Evolutionary conservation across 1,139 yeast genomes (phyloP).

Genomic region (Meyerozyma athensensis): DNA sequence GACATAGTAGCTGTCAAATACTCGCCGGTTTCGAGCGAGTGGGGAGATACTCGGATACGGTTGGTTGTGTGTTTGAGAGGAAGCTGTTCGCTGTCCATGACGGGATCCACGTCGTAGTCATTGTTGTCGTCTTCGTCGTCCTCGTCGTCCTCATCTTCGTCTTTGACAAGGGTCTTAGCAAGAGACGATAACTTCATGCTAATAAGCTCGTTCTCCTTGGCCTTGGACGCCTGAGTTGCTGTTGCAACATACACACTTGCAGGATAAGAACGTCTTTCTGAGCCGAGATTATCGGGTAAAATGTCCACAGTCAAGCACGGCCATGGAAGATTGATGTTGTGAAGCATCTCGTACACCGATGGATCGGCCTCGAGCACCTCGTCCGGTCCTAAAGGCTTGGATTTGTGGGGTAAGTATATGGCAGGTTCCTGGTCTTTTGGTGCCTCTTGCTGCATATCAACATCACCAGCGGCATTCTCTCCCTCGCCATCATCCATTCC

Average conservation of each 20-base stretch:
- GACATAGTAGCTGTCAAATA: slow-evolving; percentile 84
- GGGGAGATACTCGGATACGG: slow-evolving; percentile 82
- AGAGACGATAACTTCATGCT: slow-evolving; percentile 80
- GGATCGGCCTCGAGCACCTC: slow-evolving; percentile 97
- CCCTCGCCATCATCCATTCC: slow-evolving; percentile 38
- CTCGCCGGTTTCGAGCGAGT: slow-evolving; percentile 71
- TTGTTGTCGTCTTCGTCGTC: slow-evolving; percentile 66
- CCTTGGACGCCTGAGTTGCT: slow-evolving; percentile 88
- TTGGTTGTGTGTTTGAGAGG: slow-evolving; percentile 83
- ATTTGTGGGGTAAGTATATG: slow-evolving; percentile 79
- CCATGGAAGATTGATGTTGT: slow-evolving; percentile 92
- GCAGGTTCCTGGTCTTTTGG: slow-evolving; percentile 28
- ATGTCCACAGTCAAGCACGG: slow-evolving; percentile 91
- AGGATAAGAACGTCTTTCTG: slow-evolving; percentile 86
- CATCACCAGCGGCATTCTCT: slow-evolving; percentile 20
- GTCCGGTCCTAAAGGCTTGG: slow-evolving; percentile 89
- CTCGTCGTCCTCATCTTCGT: slow-evolving; percentile 65
- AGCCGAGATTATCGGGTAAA: slow-evolving; percentile 80
- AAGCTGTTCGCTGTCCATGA: slow-evolving; percentile 76
- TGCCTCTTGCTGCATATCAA: slow-evolving; percentile 22
- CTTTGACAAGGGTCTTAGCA: slow-evolving; percentile 79
- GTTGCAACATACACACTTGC: slow-evolving; percentile 82
- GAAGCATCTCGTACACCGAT: slow-evolving; percentile 92
- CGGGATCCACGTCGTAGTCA: slow-evolving; percentile 62
- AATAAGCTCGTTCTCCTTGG: slow-evolving; percentile 83